These are phyloP conservation scores for Cladosporium sp. DNA, from an alignment of 2,329 filamentous ascomycete genomes.

Conservation along the genomic window DNA sequence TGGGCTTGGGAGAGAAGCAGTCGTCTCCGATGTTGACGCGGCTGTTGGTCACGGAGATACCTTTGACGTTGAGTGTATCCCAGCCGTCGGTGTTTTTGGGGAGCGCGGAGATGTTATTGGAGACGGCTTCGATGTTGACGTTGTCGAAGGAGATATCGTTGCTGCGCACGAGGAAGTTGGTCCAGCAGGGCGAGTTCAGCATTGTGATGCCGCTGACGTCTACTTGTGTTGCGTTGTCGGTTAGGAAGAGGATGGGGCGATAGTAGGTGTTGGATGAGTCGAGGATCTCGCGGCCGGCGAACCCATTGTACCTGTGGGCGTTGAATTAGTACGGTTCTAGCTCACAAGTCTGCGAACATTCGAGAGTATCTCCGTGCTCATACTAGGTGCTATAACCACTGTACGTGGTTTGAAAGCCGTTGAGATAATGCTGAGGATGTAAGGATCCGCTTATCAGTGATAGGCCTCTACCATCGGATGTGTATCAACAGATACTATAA, in stretches of 20 bases:
- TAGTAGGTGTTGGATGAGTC: conserved; percentile 50
- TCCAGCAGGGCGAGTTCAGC: conserved; percentile 61
- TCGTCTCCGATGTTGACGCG: conserved; percentile 45
- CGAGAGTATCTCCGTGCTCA: no score
- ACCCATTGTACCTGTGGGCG: conserved; percentile 30
- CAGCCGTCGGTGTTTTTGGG: conserved; percentile 63
- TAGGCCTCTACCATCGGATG: no score
- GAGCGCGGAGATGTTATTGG: conserved; percentile 41
- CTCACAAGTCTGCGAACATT: no score
- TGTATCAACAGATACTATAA: no score
- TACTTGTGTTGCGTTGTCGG: conserved; percentile 57
- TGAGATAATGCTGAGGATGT: no score
- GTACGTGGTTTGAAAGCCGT: no score
- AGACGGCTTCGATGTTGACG: conserved; percentile 52
- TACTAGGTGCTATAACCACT: no score
- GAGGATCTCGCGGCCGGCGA: conserved; percentile 46
- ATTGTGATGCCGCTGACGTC: conserved; percentile 56
- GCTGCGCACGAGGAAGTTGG: conserved; percentile 57
- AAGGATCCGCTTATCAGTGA: no score
- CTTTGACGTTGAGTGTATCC: conserved; percentile 56
- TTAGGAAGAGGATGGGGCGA: conserved; percentile 58
- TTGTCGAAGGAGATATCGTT: conserved; percentile 53
- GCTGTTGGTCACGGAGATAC: conserved; percentile 40
- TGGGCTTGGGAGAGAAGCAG: conserved; percentile 58
- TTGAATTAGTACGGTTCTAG: background rate